Evolutionary conservation across 371 early-diverging fungal genomes (phyloP), one percentile per base, ranked within the genome.

Genomic region (Mortierella sp.): DNA sequence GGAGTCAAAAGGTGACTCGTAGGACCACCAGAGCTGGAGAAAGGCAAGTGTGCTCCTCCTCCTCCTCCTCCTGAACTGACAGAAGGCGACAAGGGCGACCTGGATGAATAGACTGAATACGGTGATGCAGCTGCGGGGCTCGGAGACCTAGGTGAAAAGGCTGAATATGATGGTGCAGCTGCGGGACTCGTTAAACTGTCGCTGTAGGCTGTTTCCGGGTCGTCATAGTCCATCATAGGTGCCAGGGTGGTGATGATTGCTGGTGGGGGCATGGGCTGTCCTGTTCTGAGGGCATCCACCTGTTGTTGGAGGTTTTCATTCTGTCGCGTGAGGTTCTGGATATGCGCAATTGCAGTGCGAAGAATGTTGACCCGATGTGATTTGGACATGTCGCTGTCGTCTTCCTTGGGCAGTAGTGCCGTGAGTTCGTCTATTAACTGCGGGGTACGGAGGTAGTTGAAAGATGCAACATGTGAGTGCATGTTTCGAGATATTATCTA

Each of bases 361-460:
- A 91, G 86, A 50, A 91, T 85, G 74, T 84, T 89, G 79, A 90
- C 91, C 75, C 91, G 90, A 82, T 90, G 89, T 70, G 88, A 88
- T 82, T 91, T 91, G 54, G 84, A 82, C 48, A 82, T 80, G 11
- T 78, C 72, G n/a, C 77, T 81, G 10, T 76, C 87, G 26, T 81
- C 82, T 16, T 82, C 81, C 70, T 75, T 80, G 16, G 86, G 86
- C 7, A 86, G 78, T 14, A 86, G 50, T 7, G 77, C 54, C 0
- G 86, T 86, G 24, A 86, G 80, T 45, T 86, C 86, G 21, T 82
- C 86, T 42, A 86, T 86, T 44, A 86, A 60, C 86, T 86, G n/a
- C 16, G 28, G 19, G 28, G 28, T 70, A 77, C 75, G 47, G 73
- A 57, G 26, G 89, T 81, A 45, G 82, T 83, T 26, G 81, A 34